Evolutionary conservation across 2,329 filamentous ascomycete species (phyloP).

Genomic region (Colletotrichum costaricense): DNA sequence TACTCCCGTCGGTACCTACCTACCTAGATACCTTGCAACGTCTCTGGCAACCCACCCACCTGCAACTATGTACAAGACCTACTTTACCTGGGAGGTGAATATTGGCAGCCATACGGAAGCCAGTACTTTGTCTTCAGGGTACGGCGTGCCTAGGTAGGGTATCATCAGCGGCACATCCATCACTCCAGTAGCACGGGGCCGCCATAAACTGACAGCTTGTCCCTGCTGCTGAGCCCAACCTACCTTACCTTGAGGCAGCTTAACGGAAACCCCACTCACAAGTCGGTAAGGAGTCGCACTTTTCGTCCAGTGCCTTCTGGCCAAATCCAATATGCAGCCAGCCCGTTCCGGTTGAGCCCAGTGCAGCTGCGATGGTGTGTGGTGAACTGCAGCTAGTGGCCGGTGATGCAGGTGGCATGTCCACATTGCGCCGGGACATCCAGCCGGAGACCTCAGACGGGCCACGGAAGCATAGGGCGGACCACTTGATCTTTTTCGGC

Average conservation of each 20-base stretch:
- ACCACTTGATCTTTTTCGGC: background rate
- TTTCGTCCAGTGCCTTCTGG: background rate
- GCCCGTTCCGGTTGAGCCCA: background rate
- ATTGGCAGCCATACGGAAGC: background rate
- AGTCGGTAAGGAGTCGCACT: background rate
- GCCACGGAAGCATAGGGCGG: background rate
- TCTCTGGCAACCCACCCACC: background rate
- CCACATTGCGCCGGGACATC: background rate
- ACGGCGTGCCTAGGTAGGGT: background rate
- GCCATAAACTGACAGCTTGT: background rate
- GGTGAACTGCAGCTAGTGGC: background rate
- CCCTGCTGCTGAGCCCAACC: background rate
- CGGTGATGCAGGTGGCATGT: background rate
- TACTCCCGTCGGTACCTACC: background rate
- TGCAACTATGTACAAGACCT: background rate
- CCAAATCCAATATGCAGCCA: background rate
- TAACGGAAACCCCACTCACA: too few relatives aligned
- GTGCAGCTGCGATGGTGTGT: background rate
- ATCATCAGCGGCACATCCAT: background rate
- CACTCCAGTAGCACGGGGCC: background rate
- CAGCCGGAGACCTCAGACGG: background rate
- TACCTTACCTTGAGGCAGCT: too few relatives aligned
- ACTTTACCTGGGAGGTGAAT: too few relatives aligned
- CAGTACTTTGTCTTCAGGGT: background rate
- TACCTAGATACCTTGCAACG: background rate